Percentiles rank a stretch among this genome's conserved stretches.
Evolutionary conservation across 495 filamentous ascomycete genomes (phyloP).

Genomic region (Cryomyces minteri): DNA sequence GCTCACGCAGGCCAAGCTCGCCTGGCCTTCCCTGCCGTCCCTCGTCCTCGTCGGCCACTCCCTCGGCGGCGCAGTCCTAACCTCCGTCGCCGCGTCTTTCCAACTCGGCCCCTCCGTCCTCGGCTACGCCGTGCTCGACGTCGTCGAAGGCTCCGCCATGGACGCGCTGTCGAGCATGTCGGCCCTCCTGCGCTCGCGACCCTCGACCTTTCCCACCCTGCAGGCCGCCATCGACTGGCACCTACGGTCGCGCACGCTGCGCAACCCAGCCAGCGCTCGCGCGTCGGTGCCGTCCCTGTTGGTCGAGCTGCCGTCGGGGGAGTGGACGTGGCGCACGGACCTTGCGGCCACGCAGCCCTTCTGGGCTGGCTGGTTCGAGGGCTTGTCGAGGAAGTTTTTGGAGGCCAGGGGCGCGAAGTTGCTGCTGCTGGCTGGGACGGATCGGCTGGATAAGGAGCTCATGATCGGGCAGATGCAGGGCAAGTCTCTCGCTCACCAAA

Average conservation of each 20-base stretch:
- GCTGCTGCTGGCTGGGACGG: constrained; percentile 79
- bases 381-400: constrained; percentile 78
- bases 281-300: constrained; percentile 79
- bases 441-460: constrained; percentile 82
- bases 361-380: constrained; percentile 88
- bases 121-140: constrained; percentile 83
- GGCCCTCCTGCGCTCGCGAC: constrained; percentile 71
- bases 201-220: constrained; percentile 53
- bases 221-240: constrained; percentile 87
- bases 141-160: constrained; percentile 80
- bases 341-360: constrained; percentile 70
- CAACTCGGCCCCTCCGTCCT: constrained; percentile 47
- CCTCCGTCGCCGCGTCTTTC: constrained; percentile 53
- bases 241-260: constrained; percentile 70
- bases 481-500: constrained; percentile 12
- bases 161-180: constrained; percentile 95
- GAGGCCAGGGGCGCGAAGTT: constrained; percentile 71
- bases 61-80: constrained; percentile 87
- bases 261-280: constrained; percentile 61
- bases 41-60: constrained; percentile 84
- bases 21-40: constrained; percentile 54
- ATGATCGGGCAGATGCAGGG: constrained; percentile 98
- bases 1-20: constrained; percentile 41
- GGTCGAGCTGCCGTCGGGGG: constrained; percentile 22
- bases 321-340: constrained; percentile 78